Percentiles rank a stretch among this genome's conserved stretches.
phyloP scores from a whole-genome alignment of 139 green algal species.

The Closterium sp. region DNA sequence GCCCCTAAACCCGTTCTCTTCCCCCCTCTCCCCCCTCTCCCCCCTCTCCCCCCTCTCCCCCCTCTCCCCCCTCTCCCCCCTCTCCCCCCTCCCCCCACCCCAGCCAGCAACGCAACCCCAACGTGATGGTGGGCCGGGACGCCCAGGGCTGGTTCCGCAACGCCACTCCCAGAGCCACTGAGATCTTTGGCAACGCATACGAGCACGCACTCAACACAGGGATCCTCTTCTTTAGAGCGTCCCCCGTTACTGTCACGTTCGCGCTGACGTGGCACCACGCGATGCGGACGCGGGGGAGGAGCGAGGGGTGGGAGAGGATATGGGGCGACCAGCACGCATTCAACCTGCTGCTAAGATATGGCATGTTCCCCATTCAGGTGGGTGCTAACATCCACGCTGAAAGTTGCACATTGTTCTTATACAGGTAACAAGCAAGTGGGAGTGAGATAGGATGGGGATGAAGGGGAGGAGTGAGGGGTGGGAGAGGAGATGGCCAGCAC shows the following conservation, averaged over 20 bases:
- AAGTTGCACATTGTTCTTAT: too few species aligned
- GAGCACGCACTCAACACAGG: slow-evolving; percentile 53
- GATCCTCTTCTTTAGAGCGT: slow-evolving; percentile 33
- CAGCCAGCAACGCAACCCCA: slow-evolving; percentile 15
- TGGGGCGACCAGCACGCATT: slow-evolving; percentile 50
- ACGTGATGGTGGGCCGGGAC: background rate
- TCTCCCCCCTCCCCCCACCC: background rate
- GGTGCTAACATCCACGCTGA: too few species aligned
- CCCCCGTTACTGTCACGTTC: slow-evolving; percentile 1
- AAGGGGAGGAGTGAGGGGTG: too few species aligned
- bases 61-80: background rate
- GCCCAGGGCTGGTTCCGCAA: slow-evolving; percentile 27
- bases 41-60: background rate
- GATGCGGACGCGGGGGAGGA: slow-evolving; percentile 2
- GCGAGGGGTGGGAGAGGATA: background rate
- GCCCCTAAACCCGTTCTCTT: background rate
- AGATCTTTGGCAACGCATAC: slow-evolving; percentile 39
- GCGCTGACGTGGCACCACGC: slow-evolving; percentile 30
- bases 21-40: background rate
- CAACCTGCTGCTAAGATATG: slow-evolving; percentile 33
- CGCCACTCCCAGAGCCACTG: background rate
- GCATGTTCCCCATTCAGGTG: slow-evolving; percentile 12
- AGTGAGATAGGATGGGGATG: background rate
- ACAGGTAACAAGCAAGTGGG: too few species aligned
- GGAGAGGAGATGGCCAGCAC: too few species aligned